These are phyloP conservation scores for Fragaria vesca DNA, from an alignment of 306 rosid genomes.

Conservation along the genomic window DNA sequence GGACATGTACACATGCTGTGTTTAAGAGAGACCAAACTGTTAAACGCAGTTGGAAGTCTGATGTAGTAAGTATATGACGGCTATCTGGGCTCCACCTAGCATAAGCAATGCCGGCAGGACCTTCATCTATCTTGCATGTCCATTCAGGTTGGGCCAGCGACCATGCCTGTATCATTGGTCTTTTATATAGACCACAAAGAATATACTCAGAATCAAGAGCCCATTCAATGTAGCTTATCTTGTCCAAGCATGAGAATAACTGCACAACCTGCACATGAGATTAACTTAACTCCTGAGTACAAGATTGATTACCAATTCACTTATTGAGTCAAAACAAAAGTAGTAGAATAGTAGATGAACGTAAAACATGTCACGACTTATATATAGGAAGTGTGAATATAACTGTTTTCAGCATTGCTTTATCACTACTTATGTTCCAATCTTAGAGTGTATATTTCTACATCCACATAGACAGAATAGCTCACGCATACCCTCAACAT, in stretches of 20 bases:
- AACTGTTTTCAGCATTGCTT: not conserved
- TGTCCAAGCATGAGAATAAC: constrained; percentile 97
- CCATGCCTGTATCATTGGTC: constrained; percentile 99
- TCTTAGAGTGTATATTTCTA: not conserved
- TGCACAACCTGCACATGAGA: constrained; percentile 80
- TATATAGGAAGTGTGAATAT: not conserved
- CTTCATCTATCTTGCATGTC: constrained; percentile 99
- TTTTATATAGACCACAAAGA: constrained; percentile 91
- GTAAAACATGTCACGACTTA: constrained; percentile 1
- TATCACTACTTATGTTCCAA: not conserved
- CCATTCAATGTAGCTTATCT: constrained; percentile 98
- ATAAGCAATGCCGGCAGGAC: constrained; percentile 93
- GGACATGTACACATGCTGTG: constrained; percentile 95
- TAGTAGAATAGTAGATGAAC: constrained; percentile 10
- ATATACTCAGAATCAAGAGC: constrained; percentile 95
- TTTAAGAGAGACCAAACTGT: constrained; percentile 94
- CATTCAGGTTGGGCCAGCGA: constrained; percentile 94
- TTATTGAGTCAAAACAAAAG: constrained; percentile 5
- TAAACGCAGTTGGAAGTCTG: constrained; percentile 90
- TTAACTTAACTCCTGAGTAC: constrained; percentile 23
- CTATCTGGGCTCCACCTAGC: constrained; percentile 99
- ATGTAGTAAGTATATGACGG: constrained; percentile 93
- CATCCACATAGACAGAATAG: not conserved
- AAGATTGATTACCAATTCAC: constrained; percentile 15
- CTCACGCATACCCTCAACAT: not conserved